Conservation (phyloP, 441 rosid species). For the Pelargonium cotyledonis region DNA sequence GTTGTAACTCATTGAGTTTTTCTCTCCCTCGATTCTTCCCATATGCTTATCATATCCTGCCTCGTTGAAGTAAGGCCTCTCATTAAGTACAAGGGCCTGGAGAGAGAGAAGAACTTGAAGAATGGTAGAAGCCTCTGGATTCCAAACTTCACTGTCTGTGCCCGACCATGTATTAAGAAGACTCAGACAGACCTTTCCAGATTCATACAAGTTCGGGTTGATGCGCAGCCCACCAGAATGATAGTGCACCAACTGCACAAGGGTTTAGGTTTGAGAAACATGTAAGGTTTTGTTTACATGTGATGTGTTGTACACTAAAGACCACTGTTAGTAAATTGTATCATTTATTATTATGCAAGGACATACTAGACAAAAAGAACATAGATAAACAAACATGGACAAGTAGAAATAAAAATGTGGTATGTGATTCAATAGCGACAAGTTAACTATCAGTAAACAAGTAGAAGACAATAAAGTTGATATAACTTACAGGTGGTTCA, state of each 20-base stretch:
- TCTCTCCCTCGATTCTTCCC: constrained; percentile 87
- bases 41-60: constrained; percentile 83
- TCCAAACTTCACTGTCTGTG: constrained; percentile 81
- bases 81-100: constrained; percentile 93
- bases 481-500: constrained; percentile 76
- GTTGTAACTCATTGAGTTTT: constrained; percentile 75
- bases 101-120: constrained; percentile 93
- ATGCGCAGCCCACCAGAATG: constrained; percentile 82
- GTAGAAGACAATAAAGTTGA: constrained; percentile 3
- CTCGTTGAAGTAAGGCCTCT: constrained; percentile 91
- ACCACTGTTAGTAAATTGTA: too few species aligned
- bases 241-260: constrained; percentile 70
- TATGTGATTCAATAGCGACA: background rate
- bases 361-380: too few species aligned
- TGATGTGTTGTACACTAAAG: too few species aligned
- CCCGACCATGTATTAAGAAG: constrained; percentile 91
- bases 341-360: too few species aligned
- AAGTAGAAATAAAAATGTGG: too few species aligned
- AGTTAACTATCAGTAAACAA: background rate
- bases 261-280: background rate
- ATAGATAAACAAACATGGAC: too few species aligned
- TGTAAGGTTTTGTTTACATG: constrained; percentile 3
- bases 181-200: constrained; percentile 87
- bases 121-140: constrained; percentile 59
- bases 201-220: constrained; percentile 87